A percentile compares a stretch with the other conserved stretches of the same genome.
phyloP scores from a whole-genome alignment of 352 stramenopile genomes.

The Phytophthora aleatoria region DNA sequence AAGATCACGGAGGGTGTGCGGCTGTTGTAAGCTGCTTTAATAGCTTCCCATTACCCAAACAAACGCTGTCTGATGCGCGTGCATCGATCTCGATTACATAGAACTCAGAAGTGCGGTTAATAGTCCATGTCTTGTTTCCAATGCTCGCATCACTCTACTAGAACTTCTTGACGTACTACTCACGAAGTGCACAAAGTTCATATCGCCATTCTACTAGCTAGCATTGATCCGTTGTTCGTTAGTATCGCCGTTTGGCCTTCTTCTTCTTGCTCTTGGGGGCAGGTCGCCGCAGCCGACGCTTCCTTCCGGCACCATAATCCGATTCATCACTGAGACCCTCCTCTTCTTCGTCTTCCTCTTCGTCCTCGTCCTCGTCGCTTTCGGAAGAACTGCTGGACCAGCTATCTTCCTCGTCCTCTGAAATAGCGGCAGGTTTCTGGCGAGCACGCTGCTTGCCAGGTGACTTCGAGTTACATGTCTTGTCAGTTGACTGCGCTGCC shows the following conservation, averaged over 20 bases:
- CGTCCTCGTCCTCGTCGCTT: slow-evolving; percentile 66
- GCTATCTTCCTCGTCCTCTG: slow-evolving; percentile 60
- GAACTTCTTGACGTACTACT: background rate
- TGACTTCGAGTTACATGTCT: slow-evolving; percentile 5
- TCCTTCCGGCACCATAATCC: slow-evolving; percentile 46
- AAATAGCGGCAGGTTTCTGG: slow-evolving; percentile 28
- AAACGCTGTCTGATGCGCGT: slow-evolving; percentile 20
- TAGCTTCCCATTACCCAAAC: slow-evolving; percentile 9
- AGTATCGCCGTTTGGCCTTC: slow-evolving; percentile 40
- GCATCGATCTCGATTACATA: slow-evolving; percentile 30
- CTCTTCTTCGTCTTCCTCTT: slow-evolving; percentile 66
- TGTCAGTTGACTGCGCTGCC: background rate
- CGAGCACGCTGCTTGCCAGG: slow-evolving; percentile 41
- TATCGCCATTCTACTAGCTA: slow-evolving; percentile 11
- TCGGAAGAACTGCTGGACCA: slow-evolving; percentile 52
- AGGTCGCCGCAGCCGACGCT: slow-evolving; percentile 39
- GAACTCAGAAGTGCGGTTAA: slow-evolving; percentile 39
- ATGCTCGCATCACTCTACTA: slow-evolving; percentile 6
- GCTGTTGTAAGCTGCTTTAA: slow-evolving; percentile 35
- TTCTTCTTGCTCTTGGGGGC: slow-evolving; percentile 33
- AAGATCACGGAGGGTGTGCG: slow-evolving; percentile 38
- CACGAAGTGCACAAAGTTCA: background rate
- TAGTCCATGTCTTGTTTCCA: slow-evolving; percentile 36
- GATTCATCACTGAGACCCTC: slow-evolving; percentile 48
- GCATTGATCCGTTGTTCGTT: background rate